A percentile compares a stretch with the other conserved stretches of the same genome.
phyloP scores from a whole-genome alignment of 176 grass and related monocot species.

The Hsuehochloa calcarea region DNA sequence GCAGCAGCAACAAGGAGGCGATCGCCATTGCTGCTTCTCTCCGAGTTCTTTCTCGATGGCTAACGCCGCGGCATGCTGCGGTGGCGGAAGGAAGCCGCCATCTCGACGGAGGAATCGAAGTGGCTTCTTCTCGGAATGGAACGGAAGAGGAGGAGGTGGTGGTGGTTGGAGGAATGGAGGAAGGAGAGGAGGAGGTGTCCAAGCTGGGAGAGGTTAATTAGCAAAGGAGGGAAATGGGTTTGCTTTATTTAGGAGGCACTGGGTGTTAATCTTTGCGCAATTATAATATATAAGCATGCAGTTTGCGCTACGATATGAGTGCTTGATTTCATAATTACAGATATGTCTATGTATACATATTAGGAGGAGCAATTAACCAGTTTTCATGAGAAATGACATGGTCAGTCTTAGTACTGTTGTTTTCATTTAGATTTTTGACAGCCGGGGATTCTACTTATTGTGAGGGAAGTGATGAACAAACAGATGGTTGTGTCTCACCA shows the following conservation, averaged over 20 bases:
- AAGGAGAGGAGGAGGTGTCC: not conserved
- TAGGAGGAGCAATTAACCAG: too few species aligned
- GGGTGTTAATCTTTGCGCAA: not conserved
- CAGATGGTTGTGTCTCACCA: not conserved
- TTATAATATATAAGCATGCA: not conserved
- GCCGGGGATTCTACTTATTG: not conserved
- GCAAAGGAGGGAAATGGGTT: conserved; percentile 22
- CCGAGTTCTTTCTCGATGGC: not conserved
- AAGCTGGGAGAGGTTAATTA: not conserved
- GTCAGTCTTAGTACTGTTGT: too few species aligned
- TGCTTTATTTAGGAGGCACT: conserved; percentile 38
- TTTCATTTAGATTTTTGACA: not conserved
- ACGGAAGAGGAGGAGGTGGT: not conserved
- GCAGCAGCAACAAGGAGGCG: not conserved
- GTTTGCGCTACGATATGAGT: not conserved
- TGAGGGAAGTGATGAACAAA: not conserved
- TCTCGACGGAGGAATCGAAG: not conserved
- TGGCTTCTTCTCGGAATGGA: not conserved
- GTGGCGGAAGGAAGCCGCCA: conserved; percentile 41
- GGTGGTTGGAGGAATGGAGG: not conserved
- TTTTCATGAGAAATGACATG: too few species aligned
- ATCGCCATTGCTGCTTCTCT: conserved; percentile 18
- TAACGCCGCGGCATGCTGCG: not conserved
- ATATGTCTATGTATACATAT: too few species aligned
- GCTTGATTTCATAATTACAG: too few species aligned